These are phyloP conservation scores for Syzygium oleosum DNA, from an alignment of 345 rosid species.

Conservation along the genomic window DNA sequence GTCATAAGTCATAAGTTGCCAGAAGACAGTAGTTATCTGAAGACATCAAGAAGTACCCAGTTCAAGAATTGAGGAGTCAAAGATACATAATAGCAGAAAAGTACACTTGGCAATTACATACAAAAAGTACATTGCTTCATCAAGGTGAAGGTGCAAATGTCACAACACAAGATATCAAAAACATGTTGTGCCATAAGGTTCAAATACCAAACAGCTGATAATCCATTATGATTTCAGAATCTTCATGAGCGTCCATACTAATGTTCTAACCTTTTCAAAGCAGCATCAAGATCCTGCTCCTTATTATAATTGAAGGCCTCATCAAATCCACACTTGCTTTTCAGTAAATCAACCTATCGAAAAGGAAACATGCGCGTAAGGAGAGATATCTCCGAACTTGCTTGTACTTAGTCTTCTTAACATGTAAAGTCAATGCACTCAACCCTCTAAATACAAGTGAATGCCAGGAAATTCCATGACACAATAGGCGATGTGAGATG, in stretches of 20 bases:
- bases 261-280: slow-evolving; percentile 35
- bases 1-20: too few species aligned
- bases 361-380: background rate
- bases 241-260: background rate
- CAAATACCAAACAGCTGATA: too few species aligned
- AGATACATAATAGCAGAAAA: too few species aligned
- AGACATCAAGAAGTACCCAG: too few species aligned
- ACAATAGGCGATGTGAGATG: background rate
- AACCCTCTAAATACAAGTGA: background rate
- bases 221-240: background rate
- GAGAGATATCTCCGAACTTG: background rate
- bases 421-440: background rate
- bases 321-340: slow-evolving; percentile 41
- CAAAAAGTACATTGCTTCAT: too few species aligned
- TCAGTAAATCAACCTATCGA: slow-evolving; percentile 32
- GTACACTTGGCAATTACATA: too few species aligned
- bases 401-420: background rate
- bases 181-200: too few species aligned
- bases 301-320: slow-evolving; percentile 57
- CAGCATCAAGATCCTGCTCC: slow-evolving; percentile 21
- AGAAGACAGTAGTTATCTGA: too few species aligned
- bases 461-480: background rate
- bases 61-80: too few species aligned
- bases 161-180: too few species aligned
- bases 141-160: too few species aligned